Conservation (phyloP, 148 eudicot genomes). For the Oxyria digyna region DNA sequence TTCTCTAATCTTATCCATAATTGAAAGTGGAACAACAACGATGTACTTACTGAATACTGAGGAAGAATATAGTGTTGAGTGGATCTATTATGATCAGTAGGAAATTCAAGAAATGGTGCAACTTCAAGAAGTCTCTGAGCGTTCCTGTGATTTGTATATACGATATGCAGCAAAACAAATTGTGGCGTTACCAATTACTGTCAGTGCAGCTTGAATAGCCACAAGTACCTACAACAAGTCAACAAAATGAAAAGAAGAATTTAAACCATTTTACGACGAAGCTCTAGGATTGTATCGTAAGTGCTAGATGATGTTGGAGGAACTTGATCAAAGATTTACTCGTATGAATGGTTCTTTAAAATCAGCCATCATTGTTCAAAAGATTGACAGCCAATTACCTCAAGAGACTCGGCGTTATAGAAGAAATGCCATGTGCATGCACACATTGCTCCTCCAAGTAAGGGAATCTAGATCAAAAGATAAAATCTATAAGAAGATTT, state of each 20-base stretch:
- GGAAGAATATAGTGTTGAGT: neutral
- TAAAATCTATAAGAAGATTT: neutral
- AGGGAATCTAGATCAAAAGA: conserved; percentile 52
- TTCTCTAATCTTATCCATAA: neutral
- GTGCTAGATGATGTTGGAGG: too few species aligned
- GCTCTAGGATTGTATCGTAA: too few species aligned
- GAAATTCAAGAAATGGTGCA: neutral
- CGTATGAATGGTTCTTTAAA: neutral
- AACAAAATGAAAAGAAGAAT: too few species aligned
- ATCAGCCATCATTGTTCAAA: neutral
- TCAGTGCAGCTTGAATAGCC: conserved; percentile 85
- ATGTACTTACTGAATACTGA: neutral
- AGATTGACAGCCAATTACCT: conserved; percentile 24
- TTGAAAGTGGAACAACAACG: neutral
- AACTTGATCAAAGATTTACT: too few species aligned
- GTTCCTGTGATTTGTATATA: conserved; percentile 46
- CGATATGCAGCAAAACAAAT: conserved; percentile 90
- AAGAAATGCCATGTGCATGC: conserved; percentile 99
- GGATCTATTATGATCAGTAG: neutral
- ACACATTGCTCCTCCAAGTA: conserved; percentile 95
- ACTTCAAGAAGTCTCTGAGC: conserved; percentile 28
- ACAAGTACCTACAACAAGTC: conserved; percentile 71
- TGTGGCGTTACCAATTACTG: conserved; percentile 75
- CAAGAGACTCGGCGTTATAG: conserved; percentile 75
- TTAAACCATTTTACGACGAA: too few species aligned